A percentile compares a stretch with the other conserved stretches of the same genome.
These are phyloP conservation scores for Penicillium griseofulvum DNA, from an alignment of 2,329 filamentous ascomycete species.

Conservation along the genomic window DNA sequence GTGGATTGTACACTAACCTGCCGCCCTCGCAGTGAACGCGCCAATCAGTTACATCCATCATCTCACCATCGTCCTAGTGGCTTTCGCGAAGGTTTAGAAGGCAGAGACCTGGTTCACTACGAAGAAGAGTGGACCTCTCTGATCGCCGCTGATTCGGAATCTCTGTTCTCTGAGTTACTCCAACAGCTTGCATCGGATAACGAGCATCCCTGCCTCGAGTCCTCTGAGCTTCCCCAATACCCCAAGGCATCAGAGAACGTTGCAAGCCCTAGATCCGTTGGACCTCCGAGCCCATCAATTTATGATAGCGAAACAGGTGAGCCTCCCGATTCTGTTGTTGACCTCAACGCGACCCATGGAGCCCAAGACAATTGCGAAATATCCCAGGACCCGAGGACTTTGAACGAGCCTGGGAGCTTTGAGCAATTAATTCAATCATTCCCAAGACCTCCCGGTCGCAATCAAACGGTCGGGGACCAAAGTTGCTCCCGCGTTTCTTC, in stretches of 20 bases:
- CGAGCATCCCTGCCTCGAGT: neutral
- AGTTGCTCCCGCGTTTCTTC: neutral
- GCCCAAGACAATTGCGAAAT: neutral
- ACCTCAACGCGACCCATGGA: neutral
- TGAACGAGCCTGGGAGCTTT: neutral
- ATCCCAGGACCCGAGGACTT: neutral
- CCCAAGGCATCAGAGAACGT: neutral
- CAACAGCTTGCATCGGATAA: neutral
- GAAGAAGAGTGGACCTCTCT: slow-evolving; percentile 1
- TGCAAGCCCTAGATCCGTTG: neutral
- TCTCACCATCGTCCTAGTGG: neutral
- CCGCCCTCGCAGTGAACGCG: neutral
- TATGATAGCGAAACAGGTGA: slow-evolving; percentile 7
- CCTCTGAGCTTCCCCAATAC: neutral
- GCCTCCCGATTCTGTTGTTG: neutral
- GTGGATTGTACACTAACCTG: neutral
- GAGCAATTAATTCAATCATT: neutral
- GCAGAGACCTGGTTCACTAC: neutral
- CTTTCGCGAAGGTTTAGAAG: neutral
- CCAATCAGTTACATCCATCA: neutral
- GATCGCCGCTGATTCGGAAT: neutral
- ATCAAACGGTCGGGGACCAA: neutral
- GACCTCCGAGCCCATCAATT: neutral
- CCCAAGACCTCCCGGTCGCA: neutral
- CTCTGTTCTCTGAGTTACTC: neutral